Evolutionary conservation across 2,329 filamentous ascomycete species (phyloP), one percentile per base, ranked within the genome.

Genomic region (Lachnellula arida): DNA sequence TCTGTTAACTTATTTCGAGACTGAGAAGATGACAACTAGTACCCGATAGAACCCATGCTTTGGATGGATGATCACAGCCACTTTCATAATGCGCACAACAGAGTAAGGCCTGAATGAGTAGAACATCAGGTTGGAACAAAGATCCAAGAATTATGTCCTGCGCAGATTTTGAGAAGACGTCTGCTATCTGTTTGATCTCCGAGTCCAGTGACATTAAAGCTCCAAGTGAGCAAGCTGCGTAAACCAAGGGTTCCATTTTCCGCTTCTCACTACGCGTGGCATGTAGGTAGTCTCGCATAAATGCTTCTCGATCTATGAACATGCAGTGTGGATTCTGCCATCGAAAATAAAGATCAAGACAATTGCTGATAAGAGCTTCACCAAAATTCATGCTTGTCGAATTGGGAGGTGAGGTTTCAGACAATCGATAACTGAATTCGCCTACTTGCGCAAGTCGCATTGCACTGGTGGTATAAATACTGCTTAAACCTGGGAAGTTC

Each of bases 241-340:
- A 53, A 42, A 55, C 55, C 28, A 62, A 49, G 9, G 51, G 49
- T 28, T 40, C 15, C 15, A 59, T 59, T 46, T 40, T 49, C 23
- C 56, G 48, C 44, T 60, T 49, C 15, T 53, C 51, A 23, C 49
- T 40, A 43, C 32, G 40, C 15, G 47, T 25, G 28, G 46, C 32
- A 7, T 51, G 46, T 22, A 48, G 40, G 35, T 53, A 62, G 23
- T 55, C 58, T n/a, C 49, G 53, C 37, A 62, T 51, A 44, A 62
- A 60, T 11, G 52, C 49, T 28, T 62, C 60, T 25, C 58, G 55
- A n/a, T 62, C 58, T 49, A 62, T 56, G 37, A 62, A 58, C 56
- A 60, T 56, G 42, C 46, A 59, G 19, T 56, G 43, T 15, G 56
- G 50, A 25, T 60, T 55, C 17, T 60, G 60, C 55, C 60, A 62